These are phyloP conservation scores for Nymphaea thermarum DNA, from an alignment of 164 flowering plant genomes.

Conservation along the genomic window DNA sequence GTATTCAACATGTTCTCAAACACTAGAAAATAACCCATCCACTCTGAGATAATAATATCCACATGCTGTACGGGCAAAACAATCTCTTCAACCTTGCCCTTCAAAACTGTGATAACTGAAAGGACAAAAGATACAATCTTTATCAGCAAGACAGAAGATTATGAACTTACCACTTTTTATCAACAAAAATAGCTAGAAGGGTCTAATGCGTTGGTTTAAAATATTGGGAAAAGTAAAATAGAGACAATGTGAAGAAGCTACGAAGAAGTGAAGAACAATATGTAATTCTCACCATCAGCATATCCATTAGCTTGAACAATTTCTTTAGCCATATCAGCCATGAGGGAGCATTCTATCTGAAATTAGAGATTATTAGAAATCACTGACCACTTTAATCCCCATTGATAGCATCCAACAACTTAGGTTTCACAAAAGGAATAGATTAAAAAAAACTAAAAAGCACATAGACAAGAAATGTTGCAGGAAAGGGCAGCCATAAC, in stretches of 20 bases:
- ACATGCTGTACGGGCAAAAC: slow-evolving; percentile 80
- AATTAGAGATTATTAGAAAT: not conserved
- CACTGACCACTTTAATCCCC: not conserved
- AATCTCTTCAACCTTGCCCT: slow-evolving; percentile 93
- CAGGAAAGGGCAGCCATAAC: no score
- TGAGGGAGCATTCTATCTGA: slow-evolving; percentile 93
- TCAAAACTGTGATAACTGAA: slow-evolving; percentile 86
- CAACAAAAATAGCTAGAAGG: not conserved
- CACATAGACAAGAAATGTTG: no score
- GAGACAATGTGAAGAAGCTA: not conserved
- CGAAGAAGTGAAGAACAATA: not conserved
- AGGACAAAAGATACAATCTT: no score
- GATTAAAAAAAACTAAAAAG: no score
- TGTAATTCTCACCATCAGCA: slow-evolving; percentile 49
- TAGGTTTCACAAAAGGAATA: no score
- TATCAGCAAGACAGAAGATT: not conserved
- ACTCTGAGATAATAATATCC: slow-evolving; percentile 90
- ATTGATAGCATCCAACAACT: not conserved
- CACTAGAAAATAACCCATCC: slow-evolving; percentile 97
- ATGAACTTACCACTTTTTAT: not conserved
- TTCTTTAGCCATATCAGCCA: slow-evolving; percentile 95
- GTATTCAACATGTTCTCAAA: slow-evolving; percentile 95
- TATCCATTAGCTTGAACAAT: slow-evolving; percentile 77
- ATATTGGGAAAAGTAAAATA: not conserved
- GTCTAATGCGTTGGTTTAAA: not conserved